phyloP scores from a whole-genome alignment of 1,284 basidiomycete species.

The Ustilago vetiveriae region DNA sequence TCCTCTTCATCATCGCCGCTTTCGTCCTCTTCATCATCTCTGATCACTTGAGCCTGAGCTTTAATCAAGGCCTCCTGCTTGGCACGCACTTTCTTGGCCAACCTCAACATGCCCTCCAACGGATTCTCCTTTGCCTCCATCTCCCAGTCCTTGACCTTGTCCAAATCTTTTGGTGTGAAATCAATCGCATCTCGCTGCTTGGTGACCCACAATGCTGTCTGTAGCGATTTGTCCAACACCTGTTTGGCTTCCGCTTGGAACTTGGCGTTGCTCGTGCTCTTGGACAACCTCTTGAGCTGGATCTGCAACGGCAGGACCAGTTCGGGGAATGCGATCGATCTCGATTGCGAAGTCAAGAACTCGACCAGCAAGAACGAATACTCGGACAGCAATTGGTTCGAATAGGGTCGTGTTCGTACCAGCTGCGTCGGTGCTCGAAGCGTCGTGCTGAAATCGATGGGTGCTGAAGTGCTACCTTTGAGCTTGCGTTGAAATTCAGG shows the following conservation, averaged over 20 bases:
- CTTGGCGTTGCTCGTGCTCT: slow-evolving; percentile 54
- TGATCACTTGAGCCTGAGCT: slow-evolving; percentile 48
- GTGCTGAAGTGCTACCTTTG: slow-evolving; percentile 87
- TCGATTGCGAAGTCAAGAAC: slow-evolving; percentile 74
- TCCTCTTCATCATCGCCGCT: slow-evolving; percentile 23
- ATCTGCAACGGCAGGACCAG: slow-evolving; percentile 84
- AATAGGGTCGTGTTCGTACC: slow-evolving; percentile 85
- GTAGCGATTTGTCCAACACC: slow-evolving; percentile 60
- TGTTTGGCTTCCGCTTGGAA: slow-evolving; percentile 47
- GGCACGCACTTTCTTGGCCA: slow-evolving; percentile 63
- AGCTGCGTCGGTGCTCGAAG: slow-evolving; percentile 90
- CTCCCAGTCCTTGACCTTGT: slow-evolving; percentile 46
- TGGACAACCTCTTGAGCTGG: slow-evolving; percentile 59
- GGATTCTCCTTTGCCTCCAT: slow-evolving; percentile 54
- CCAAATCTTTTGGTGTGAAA: slow-evolving; percentile 61
- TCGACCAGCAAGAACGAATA: slow-evolving; percentile 79
- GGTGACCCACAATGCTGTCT: slow-evolving; percentile 55
- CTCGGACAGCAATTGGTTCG: slow-evolving; percentile 85
- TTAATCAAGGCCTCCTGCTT: slow-evolving; percentile 61
- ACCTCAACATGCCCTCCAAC: slow-evolving; percentile 55
- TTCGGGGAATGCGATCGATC: slow-evolving; percentile 85
- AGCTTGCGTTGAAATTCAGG: slow-evolving; percentile 79
- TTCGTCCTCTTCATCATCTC: slow-evolving; percentile 50
- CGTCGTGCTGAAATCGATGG: slow-evolving; percentile 85
- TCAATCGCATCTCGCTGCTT: slow-evolving; percentile 55